phyloP scores from a whole-genome alignment of 768 basidiomycete genomes.

The Dioszegia crocea region DNA sequence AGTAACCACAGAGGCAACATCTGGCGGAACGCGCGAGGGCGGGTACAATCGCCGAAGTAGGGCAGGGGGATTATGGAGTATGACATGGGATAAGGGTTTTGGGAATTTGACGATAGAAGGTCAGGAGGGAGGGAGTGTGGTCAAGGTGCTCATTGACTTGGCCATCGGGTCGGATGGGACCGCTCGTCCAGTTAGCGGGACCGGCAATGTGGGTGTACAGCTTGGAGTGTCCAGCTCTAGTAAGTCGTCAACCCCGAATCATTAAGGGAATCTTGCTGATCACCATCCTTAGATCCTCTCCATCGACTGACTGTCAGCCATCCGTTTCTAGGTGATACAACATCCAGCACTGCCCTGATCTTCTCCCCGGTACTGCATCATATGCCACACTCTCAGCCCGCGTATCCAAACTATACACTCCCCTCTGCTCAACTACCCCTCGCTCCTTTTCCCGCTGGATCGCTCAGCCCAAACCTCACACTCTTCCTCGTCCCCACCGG shows the following conservation, averaged over 20 bases:
- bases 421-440: constrained; percentile 28
- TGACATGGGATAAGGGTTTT: constrained; percentile 41
- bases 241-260: constrained; percentile 14
- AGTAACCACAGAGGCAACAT: constrained; percentile 7
- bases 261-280: background rate
- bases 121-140: constrained; percentile 7
- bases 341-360: constrained; percentile 36
- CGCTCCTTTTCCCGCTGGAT: background rate
- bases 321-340: constrained; percentile 46
- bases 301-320: constrained; percentile 17
- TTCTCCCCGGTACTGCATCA: constrained; percentile 40
- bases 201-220: constrained; percentile 35
- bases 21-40: constrained; percentile 22
- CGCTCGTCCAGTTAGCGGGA: constrained; percentile 5
- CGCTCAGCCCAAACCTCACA: constrained; percentile 22
- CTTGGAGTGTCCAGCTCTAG: constrained; percentile 30
- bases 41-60: constrained; percentile 22
- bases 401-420: constrained; percentile 50
- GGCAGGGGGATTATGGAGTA: constrained; percentile 17
- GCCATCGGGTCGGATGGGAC: constrained; percentile 15
- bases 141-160: constrained; percentile 21
- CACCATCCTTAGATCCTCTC: constrained; percentile 35
- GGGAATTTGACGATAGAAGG: constrained; percentile 39
- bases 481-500: constrained; percentile 41
- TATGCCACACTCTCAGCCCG: constrained; percentile 21